These are phyloP conservation scores for Bidens hawaiensis DNA, from an alignment of 140 eudicot species.

Conservation along the genomic window DNA sequence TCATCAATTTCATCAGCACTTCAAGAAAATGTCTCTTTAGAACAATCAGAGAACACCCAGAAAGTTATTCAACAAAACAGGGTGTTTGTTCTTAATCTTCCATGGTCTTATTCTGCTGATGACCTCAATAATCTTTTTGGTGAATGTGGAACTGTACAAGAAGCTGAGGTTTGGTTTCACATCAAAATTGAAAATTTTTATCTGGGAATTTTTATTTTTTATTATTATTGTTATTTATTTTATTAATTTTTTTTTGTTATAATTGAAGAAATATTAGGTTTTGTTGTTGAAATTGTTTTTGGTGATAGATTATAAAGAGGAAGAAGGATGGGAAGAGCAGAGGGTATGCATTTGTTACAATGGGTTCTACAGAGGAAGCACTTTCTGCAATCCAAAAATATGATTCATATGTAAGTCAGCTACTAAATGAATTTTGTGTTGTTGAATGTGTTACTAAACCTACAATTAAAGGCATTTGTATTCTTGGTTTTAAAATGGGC, in stretches of 20 bases:
- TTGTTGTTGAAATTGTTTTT: background rate
- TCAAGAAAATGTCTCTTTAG: constrained; percentile 24
- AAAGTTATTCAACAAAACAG: constrained; percentile 25
- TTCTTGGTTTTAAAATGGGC: no score
- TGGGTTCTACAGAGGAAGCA: constrained; percentile 80
- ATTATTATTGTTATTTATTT: no score
- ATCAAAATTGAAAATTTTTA: background rate
- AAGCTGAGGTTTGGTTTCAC: constrained; percentile 49
- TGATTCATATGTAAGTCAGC: constrained; percentile 56
- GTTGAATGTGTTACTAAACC: background rate
- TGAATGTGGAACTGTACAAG: constrained; percentile 73
- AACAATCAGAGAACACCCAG: constrained; percentile 18
- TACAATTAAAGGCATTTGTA: no score
- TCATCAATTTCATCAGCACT: no score
- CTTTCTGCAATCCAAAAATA: constrained; percentile 61
- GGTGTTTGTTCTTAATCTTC: constrained; percentile 80
- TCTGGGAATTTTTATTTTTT: background rate
- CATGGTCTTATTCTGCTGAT: constrained; percentile 65
- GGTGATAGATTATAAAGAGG: constrained; percentile 32
- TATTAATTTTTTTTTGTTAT: no score
- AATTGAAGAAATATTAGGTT: no score
- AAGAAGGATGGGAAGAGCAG: constrained; percentile 69
- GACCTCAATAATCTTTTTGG: constrained; percentile 63
- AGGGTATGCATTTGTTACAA: constrained; percentile 90
- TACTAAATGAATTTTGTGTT: background rate